A percentile compares a stretch with the other conserved stretches of the same genome.
Conservation (phyloP, 306 rosid genomes). For the Dalbergia cochinchinensis region DNA sequence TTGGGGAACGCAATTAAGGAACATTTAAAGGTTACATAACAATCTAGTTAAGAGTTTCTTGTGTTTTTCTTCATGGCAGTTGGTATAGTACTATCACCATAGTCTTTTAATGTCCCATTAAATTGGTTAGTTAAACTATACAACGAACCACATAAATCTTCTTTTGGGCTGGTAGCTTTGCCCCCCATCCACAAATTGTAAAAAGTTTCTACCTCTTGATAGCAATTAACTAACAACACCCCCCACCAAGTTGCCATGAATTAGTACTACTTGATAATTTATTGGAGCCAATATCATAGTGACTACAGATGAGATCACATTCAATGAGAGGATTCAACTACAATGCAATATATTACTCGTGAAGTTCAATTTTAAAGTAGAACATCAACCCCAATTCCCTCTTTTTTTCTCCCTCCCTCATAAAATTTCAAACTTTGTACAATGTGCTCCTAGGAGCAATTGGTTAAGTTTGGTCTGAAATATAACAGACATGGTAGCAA, state of each 20-base stretch:
- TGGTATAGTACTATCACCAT: conserved; percentile 32
- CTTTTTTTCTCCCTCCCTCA: neutral
- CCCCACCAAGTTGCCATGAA: conserved; percentile 34
- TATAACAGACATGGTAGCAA: conserved; percentile 35
- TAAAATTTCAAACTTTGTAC: conserved; percentile 3
- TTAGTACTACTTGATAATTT: neutral
- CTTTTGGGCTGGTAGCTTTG: conserved; percentile 21
- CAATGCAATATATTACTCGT: neutral
- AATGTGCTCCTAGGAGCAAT: conserved; percentile 20
- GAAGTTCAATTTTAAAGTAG: neutral
- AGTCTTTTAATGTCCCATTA: conserved; percentile 35
- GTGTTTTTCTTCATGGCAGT: conserved; percentile 39
- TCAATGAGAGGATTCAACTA: neutral
- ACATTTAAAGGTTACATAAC: conserved; percentile 37
- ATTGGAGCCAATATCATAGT: neutral
- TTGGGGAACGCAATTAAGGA: conserved; percentile 40
- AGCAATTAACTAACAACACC: neutral
- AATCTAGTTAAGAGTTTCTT: conserved; percentile 32
- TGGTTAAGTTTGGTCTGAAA: conserved; percentile 50
- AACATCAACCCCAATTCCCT: neutral
- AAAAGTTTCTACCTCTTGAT: neutral
- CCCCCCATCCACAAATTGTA: conserved; percentile 41
- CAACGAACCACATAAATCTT: conserved; percentile 16
- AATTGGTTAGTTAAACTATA: conserved; percentile 38
- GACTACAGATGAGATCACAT: conserved; percentile 9